Conservation (phyloP, 257 asterid genomes). For the Plantago elongata region DNA sequence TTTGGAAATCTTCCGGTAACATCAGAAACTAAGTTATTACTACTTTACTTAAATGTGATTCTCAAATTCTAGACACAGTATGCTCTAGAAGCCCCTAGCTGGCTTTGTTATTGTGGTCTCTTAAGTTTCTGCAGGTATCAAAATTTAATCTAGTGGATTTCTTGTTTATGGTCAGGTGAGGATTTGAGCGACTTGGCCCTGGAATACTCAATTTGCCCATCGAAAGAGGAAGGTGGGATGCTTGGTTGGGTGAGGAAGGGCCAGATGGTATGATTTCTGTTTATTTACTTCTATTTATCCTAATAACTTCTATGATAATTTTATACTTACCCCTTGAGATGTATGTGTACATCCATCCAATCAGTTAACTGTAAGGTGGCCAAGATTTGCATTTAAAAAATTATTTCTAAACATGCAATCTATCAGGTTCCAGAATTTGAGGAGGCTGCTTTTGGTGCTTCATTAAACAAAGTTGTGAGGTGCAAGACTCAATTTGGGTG, state of each 20-base stretch:
- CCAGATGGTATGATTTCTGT: constrained; percentile 72
- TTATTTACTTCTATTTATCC: constrained; percentile 1
- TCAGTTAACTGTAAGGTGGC: not conserved
- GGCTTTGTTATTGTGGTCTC: not conserved
- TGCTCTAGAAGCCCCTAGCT: too few species aligned
- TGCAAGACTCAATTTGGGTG: constrained; percentile 94
- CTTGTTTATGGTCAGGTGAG: constrained; percentile 61
- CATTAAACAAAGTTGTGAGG: constrained; percentile 59
- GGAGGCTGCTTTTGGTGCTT: constrained; percentile 87
- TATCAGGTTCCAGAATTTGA: constrained; percentile 94
- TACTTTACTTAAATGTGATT: too few species aligned
- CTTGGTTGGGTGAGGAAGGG: constrained; percentile 99
- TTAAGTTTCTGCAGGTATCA: constrained; percentile 8
- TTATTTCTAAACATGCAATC: constrained; percentile 21
- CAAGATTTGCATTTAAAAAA: not conserved
- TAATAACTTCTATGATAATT: not conserved
- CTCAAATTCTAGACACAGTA: too few species aligned
- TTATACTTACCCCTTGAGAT: not conserved
- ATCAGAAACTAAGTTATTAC: too few species aligned
- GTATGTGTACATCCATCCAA: not conserved
- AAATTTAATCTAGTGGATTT: constrained; percentile 15
- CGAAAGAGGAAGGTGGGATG: constrained; percentile 96
- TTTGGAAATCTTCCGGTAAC: too few species aligned
- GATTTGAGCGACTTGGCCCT: constrained; percentile 93
- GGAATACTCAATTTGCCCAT: constrained; percentile 83